These are phyloP conservation scores for Irpex rosettiformis DNA, from an alignment of 1,284 basidiomycete genomes.

Conservation along the genomic window DNA sequence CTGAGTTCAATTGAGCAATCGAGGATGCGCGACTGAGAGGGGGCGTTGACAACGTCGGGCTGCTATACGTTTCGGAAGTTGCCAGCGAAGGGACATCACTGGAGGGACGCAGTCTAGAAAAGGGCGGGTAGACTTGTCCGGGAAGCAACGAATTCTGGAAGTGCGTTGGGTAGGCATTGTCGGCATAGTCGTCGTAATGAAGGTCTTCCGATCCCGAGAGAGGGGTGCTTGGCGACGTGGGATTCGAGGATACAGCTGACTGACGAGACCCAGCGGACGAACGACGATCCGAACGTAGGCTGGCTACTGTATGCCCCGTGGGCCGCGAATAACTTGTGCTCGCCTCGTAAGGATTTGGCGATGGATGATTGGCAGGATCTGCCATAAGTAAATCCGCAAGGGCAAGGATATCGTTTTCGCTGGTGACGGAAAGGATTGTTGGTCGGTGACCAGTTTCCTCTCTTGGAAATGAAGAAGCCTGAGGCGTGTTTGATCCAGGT, in stretches of 20 bases:
- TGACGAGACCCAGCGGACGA: neutral
- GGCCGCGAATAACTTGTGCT: neutral
- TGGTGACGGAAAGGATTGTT: slow-evolving; percentile 23
- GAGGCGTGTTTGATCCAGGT: neutral
- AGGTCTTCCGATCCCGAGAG: slow-evolving; percentile 23
- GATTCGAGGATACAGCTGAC: neutral
- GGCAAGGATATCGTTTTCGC: slow-evolving; percentile 31
- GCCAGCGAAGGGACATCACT: slow-evolving; percentile 43
- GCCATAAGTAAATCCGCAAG: slow-evolving; percentile 32
- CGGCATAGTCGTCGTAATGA: slow-evolving; percentile 20
- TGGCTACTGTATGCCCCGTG: neutral
- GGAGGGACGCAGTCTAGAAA: slow-evolving; percentile 12
- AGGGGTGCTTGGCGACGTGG: neutral
- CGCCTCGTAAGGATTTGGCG: neutral
- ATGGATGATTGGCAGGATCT: slow-evolving; percentile 13
- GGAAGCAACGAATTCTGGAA: neutral
- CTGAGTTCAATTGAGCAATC: slow-evolving; percentile 27
- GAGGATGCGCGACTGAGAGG: slow-evolving; percentile 31
- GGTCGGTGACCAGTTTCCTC: neutral
- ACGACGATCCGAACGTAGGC: neutral
- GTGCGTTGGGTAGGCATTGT: neutral
- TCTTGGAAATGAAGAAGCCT: neutral
- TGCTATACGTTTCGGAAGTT: slow-evolving; percentile 39
- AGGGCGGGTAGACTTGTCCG: neutral
- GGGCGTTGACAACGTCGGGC: slow-evolving; percentile 28